phyloP scores from a whole-genome alignment of 495 filamentous ascomycete species.

The Aspergillus avenaceus region DNA sequence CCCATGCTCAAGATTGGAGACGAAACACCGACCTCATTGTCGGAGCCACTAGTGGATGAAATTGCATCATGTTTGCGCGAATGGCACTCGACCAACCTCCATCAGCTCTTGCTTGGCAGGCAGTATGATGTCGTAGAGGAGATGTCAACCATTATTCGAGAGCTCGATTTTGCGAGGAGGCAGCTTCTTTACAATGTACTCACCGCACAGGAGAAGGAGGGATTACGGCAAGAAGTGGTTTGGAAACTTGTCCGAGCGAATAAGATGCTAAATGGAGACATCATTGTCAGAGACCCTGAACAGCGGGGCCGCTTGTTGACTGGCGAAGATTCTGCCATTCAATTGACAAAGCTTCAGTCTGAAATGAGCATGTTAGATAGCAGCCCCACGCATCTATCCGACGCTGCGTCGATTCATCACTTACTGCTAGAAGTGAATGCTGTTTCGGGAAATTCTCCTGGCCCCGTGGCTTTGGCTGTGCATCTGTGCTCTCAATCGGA shows the following conservation, averaged over 20 bases:
- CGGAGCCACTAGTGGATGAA: conserved; percentile 93
- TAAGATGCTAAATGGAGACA: conserved; percentile 83
- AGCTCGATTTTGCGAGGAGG: conserved; percentile 75
- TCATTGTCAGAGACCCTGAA: conserved; percentile 86
- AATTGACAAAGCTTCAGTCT: conserved; percentile 86
- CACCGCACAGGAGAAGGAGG: conserved; percentile 73
- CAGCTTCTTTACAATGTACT: conserved; percentile 92
- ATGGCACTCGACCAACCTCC: conserved; percentile 96
- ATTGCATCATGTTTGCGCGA: conserved; percentile 94
- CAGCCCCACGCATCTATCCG: conserved; percentile 59
- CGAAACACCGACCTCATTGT: conserved; percentile 81
- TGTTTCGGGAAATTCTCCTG: conserved; percentile 66
- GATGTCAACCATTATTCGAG: conserved; percentile 71
- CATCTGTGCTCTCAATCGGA: conserved; percentile 69
- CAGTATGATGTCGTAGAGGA: conserved; percentile 79
- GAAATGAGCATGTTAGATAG: conserved; percentile 92
- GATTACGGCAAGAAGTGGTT: conserved; percentile 76
- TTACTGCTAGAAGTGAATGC: conserved; percentile 78
- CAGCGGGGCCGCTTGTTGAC: conserved; percentile 83
- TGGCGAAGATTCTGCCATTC: conserved; percentile 87
- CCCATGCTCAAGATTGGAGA: conserved; percentile 97
- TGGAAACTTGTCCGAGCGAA: conserved; percentile 95
- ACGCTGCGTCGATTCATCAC: conserved; percentile 75
- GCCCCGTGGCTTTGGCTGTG: conserved; percentile 71
- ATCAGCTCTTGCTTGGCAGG: conserved; percentile 80